Conservation (phyloP, 352 stramenopile species). For the Phytophthora aleatoria region DNA sequence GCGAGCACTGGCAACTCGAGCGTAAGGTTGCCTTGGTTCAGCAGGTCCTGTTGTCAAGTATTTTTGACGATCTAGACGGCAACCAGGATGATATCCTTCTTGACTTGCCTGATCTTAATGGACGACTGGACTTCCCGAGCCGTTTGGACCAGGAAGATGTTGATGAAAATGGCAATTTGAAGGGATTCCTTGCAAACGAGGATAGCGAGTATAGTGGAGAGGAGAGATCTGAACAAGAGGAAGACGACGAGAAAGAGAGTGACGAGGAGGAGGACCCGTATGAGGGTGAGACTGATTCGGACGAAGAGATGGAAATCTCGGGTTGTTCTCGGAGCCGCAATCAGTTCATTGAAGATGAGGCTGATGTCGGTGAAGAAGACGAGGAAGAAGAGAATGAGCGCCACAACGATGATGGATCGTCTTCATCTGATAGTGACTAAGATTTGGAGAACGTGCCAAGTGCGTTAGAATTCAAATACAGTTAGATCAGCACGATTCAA, state of each 20-base stretch:
- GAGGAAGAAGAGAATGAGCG: conserved; percentile 40
- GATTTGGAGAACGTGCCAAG: neutral
- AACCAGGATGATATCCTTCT: conserved; percentile 75
- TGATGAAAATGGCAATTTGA: conserved; percentile 83
- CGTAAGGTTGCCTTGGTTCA: conserved; percentile 67
- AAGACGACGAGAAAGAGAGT: conserved; percentile 44
- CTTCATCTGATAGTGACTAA: conserved; percentile 39
- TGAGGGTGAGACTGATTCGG: conserved; percentile 72
- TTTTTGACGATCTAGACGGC: conserved; percentile 87
- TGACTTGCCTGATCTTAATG: conserved; percentile 60
- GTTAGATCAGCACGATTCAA: neutral
- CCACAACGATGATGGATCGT: conserved; percentile 17
- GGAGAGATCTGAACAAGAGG: conserved; percentile 40
- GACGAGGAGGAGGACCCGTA: conserved; percentile 49
- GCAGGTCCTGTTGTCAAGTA: conserved; percentile 67
- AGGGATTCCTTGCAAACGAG: conserved; percentile 66
- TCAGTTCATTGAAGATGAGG: conserved; percentile 84
- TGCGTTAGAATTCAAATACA: conserved; percentile 16
- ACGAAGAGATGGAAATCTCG: conserved; percentile 53
- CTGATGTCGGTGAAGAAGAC: conserved; percentile 66
- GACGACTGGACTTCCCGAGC: conserved; percentile 77
- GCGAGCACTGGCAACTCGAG: conserved; percentile 68
- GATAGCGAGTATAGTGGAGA: conserved; percentile 73
- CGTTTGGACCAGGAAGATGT: conserved; percentile 81
- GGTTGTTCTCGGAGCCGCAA: conserved; percentile 38